phyloP scores from a whole-genome alignment of 2,329 filamentous ascomycete species.

The Chaetomium sp. region DNA sequence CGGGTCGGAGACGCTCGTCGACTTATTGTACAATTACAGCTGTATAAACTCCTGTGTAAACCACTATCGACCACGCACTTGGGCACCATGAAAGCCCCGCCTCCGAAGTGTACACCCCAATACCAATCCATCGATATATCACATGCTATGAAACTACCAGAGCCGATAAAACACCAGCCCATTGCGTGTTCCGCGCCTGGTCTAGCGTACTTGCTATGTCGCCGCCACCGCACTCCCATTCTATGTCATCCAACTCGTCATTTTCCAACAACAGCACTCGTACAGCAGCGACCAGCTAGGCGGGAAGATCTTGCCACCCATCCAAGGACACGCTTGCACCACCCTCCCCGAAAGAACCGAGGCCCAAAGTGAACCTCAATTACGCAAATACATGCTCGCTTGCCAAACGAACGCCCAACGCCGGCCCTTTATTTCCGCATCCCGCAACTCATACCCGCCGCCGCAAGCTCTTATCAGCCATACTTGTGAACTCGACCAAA shows the following conservation, averaged over 20 bases:
- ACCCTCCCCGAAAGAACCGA: background rate
- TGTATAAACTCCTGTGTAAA: background rate
- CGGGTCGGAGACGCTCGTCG: background rate
- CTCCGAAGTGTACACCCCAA: background rate
- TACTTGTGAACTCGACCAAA: constrained; percentile 63
- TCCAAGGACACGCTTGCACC: background rate
- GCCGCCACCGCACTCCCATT: constrained; percentile 6
- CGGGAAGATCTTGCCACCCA: background rate
- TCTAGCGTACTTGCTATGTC: constrained; percentile 4
- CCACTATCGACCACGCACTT: background rate
- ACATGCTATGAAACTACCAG: constrained; percentile 10
- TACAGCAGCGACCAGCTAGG: constrained; percentile 7
- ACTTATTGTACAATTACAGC: constrained; percentile 2
- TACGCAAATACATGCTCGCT: constrained; percentile 8
- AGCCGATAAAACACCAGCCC: background rate
- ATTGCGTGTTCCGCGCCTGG: constrained; percentile 6
- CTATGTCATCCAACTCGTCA: constrained; percentile 21
- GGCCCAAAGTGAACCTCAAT: background rate
- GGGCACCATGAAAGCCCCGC: background rate
- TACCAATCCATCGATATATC: constrained; percentile 15
- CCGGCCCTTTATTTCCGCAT: background rate
- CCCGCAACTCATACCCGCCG: background rate
- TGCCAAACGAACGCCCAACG: constrained; percentile 7
- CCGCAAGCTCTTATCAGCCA: constrained; percentile 42
- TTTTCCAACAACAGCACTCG: constrained; percentile 14